phyloP scores from a whole-genome alignment of 768 basidiomycete genomes.

The Chalciporus chontae region DNA sequence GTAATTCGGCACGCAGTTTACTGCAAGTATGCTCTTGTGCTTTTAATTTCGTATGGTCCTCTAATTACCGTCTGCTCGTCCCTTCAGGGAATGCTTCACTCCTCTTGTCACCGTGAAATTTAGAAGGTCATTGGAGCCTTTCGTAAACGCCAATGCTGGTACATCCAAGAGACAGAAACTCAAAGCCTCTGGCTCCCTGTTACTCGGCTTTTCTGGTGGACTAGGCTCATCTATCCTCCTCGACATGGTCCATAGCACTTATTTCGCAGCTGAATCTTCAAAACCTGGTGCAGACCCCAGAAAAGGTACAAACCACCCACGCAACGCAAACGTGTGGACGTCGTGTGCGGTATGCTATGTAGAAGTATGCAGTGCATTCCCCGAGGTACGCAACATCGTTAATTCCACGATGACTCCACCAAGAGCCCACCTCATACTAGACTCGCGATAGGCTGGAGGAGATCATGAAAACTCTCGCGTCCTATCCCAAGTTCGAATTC shows the following conservation, averaged over 20 bases:
- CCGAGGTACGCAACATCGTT: slow-evolving; percentile 45
- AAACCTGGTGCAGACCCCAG: slow-evolving; percentile 30
- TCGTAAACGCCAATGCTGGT: slow-evolving; percentile 53
- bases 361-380: slow-evolving; percentile 59
- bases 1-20: slow-evolving; percentile 80
- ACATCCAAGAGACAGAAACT: slow-evolving; percentile 55
- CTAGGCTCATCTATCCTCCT: slow-evolving; percentile 71
- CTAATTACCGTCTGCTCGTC: not conserved
- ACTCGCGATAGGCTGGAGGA: slow-evolving; percentile 53
- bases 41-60: slow-evolving; percentile 7
- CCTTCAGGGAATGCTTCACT: slow-evolving; percentile 59
- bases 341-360: slow-evolving; percentile 65
- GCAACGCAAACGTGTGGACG: slow-evolving; percentile 59
- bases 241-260: slow-evolving; percentile 60
- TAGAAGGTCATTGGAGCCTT: slow-evolving; percentile 60
- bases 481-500: slow-evolving; percentile 54
- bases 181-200: slow-evolving; percentile 64
- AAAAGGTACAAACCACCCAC: slow-evolving; percentile 66
- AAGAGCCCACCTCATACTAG: slow-evolving; percentile 34
- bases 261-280: slow-evolving; percentile 38
- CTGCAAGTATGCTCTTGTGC: slow-evolving; percentile 59
- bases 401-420: not conserved
- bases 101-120: slow-evolving; percentile 62
- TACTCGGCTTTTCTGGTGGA: slow-evolving; percentile 76
- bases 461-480: slow-evolving; percentile 41